Conservation (phyloP, 2,329 filamentous ascomycete species). For the Lasiodiplodia hormozganensis region DNA sequence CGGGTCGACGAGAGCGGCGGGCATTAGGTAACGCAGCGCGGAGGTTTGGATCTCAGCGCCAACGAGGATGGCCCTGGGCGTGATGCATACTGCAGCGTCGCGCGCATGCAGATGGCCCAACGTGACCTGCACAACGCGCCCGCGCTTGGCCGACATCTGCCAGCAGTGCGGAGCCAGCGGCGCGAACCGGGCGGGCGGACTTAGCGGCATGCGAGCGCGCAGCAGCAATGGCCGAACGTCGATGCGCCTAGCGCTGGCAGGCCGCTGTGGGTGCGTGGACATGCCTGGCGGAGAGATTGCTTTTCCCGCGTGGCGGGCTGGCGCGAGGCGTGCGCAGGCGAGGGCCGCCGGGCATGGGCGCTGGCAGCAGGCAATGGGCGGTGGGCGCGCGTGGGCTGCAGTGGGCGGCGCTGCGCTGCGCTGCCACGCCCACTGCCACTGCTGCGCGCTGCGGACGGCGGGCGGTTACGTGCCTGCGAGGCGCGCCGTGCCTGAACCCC, state of each 20-base stretch:
- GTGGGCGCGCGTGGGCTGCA: conserved; percentile 1
- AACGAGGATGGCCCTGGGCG: conserved; percentile 22
- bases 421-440: neutral
- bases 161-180: conserved; percentile 9
- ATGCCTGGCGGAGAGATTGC: conserved; percentile 12
- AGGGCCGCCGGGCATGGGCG: conserved; percentile 2
- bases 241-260: conserved; percentile 10
- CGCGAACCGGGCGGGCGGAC: conserved; percentile 9
- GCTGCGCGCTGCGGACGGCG: conserved; percentile 13
- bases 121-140: conserved; percentile 18
- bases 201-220: conserved; percentile 1
- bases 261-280: neutral
- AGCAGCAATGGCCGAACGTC: neutral
- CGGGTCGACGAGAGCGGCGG: conserved; percentile 14
- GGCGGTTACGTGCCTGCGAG: conserved; percentile 23
- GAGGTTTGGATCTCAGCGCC: conserved; percentile 2
- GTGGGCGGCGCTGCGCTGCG: neutral
- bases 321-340: conserved; percentile 15
- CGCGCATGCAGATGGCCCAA: conserved; percentile 23
- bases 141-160: conserved; percentile 10
- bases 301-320: conserved; percentile 25
- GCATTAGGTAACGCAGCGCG: conserved; percentile 27
- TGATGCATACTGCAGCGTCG: conserved; percentile 19
- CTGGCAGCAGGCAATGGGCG: conserved; percentile 11
- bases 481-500: conserved; percentile 26